Percentiles rank a stretch among this genome's conserved stretches.
These are phyloP conservation scores for Omphalotus guepiniiformis DNA, from an alignment of 768 basidiomycete genomes.

Conservation along the genomic window DNA sequence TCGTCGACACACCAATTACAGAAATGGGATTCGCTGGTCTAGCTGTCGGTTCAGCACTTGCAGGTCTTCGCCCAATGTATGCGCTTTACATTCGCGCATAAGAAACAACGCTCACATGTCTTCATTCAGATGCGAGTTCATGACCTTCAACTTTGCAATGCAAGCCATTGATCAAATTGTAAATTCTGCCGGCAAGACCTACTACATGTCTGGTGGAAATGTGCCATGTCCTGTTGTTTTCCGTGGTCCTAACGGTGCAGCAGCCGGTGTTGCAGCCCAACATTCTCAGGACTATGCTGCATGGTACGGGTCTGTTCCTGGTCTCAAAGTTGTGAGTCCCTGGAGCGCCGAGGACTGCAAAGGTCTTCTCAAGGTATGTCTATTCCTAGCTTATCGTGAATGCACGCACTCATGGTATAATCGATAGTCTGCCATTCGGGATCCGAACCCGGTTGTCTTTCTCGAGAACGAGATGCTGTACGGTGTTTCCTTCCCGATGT, in stretches of 20 bases:
- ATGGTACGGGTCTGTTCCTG: conserved; percentile 92
- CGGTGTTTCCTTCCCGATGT: conserved; percentile 96
- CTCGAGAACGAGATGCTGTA: conserved; percentile 99
- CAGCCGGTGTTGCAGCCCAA: conserved; percentile 93
- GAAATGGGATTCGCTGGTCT: conserved; percentile 99
- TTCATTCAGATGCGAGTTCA: conserved; percentile 86
- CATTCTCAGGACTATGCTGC: conserved; percentile 97
- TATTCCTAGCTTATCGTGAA: conserved; percentile 3
- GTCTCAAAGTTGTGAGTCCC: conserved; percentile 95
- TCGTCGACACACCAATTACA: conserved; percentile 95
- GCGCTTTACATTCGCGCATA: conserved; percentile 16
- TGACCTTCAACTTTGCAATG: conserved; percentile 99
- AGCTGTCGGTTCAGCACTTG: conserved; percentile 90
- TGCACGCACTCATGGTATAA: neutral
- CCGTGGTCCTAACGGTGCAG: conserved; percentile 99
- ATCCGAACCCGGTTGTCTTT: conserved; percentile 98
- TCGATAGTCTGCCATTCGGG: conserved; percentile 85
- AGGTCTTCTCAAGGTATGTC: conserved; percentile 85
- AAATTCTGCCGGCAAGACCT: conserved; percentile 99
- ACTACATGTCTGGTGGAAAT: conserved; percentile 99
- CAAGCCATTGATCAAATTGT: conserved; percentile 99
- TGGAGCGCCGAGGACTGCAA: conserved; percentile 99
- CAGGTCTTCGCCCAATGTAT: conserved; percentile 91
- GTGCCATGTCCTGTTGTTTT: conserved; percentile 98
- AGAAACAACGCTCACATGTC: neutral